Conservation (phyloP, 495 filamentous ascomycete species). For the Daldinia loculata region DNA sequence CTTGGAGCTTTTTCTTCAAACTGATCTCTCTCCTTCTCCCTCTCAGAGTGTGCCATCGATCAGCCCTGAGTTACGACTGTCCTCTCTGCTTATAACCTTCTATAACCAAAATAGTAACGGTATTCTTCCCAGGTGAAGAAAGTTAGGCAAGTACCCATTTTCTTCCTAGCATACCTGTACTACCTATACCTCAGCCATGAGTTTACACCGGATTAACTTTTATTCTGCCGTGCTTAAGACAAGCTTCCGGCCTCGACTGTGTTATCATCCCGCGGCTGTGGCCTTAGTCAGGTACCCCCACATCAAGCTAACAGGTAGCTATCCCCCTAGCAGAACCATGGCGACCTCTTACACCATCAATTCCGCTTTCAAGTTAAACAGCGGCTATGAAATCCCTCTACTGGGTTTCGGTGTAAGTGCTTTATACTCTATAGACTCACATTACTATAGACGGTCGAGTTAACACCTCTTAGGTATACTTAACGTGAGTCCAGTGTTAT, state of each 20-base stretch:
- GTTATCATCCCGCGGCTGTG: background rate
- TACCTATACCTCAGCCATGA: background rate
- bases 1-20: background rate
- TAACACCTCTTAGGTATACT: slow-evolving; percentile 66
- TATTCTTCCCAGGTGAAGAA: background rate
- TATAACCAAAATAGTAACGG: background rate
- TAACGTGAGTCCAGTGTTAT: slow-evolving; percentile 64
- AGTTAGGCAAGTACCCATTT: background rate
- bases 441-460: background rate
- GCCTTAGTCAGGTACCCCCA: background rate
- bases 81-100: background rate
- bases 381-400: slow-evolving; percentile 79
- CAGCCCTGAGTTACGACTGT: background rate
- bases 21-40: background rate
- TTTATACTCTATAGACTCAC: background rate
- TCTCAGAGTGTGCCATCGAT: background rate
- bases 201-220: background rate
- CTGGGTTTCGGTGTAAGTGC: slow-evolving; percentile 77
- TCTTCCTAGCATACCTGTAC: background rate
- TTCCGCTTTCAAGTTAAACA: slow-evolving; percentile 73
- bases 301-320: slow-evolving; percentile 11
- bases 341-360: slow-evolving; percentile 64
- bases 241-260: background rate
- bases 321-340: slow-evolving; percentile 53
- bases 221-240: background rate